Conservation (phyloP, 305 asterid species). For the Solanum aculeatissimum region DNA sequence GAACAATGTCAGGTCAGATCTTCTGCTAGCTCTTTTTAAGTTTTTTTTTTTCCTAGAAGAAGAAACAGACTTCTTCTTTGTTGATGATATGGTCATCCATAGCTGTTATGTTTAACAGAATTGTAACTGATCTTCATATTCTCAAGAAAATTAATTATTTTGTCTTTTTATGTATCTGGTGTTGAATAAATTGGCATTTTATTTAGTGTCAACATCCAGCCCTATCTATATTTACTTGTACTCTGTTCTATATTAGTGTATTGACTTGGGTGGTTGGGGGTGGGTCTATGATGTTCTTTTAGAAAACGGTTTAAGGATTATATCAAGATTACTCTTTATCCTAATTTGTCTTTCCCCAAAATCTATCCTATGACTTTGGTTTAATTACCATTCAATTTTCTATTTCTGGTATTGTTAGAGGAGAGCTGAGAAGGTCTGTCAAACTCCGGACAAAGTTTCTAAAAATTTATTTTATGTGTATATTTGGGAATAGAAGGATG, state of each 20-base stretch:
- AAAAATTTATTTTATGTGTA: background rate
- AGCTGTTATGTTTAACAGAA: background rate
- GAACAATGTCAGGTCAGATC: constrained; percentile 65
- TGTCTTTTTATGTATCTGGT: background rate
- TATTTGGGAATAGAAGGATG: background rate
- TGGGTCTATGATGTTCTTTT: background rate
- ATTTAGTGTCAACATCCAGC: background rate
- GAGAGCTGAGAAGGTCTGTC: background rate
- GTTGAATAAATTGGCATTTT: background rate
- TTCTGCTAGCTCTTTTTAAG: background rate
- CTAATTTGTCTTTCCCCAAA: background rate
- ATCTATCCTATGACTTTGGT: background rate
- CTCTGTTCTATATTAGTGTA: background rate
- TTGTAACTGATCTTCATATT: background rate
- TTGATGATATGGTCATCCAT: background rate
- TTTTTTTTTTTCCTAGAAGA: background rate
- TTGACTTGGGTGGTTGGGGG: background rate
- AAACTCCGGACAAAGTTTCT: background rate
- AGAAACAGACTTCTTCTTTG: background rate
- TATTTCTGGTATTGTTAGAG: background rate
- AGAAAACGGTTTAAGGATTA: background rate
- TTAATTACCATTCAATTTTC: background rate
- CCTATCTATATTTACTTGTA: background rate
- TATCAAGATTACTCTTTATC: background rate
- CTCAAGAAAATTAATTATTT: background rate